Percentiles rank a stretch among this genome's conserved stretches.
These are phyloP conservation scores for Thalassiosira exigua DNA, from an alignment of 352 stramenopile species.

Conservation along the genomic window DNA sequence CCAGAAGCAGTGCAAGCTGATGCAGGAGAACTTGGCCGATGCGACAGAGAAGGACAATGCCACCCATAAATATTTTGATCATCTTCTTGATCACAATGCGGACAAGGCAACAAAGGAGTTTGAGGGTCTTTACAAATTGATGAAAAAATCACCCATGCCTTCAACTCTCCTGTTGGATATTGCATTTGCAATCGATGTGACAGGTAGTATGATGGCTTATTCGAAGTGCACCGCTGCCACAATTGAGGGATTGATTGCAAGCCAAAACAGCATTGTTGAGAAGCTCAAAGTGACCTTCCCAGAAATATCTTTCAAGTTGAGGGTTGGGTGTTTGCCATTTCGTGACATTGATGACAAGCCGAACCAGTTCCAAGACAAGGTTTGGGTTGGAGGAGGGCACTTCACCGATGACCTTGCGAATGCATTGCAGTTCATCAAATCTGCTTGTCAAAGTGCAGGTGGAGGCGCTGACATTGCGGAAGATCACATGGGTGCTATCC, in stretches of 20 bases:
- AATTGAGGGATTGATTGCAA: constrained; percentile 55
- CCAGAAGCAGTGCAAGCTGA: constrained; percentile 35
- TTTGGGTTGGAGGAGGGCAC: constrained; percentile 46
- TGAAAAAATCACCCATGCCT: constrained; percentile 64
- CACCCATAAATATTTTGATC: constrained; percentile 72
- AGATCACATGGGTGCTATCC: constrained; percentile 66
- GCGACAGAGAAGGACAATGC: constrained; percentile 57
- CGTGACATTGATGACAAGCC: constrained; percentile 66
- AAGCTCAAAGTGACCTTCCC: constrained; percentile 62
- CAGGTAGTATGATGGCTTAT: constrained; percentile 67
- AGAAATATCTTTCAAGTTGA: constrained; percentile 67
- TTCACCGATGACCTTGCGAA: constrained; percentile 54
- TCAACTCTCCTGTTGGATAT: constrained; percentile 57
- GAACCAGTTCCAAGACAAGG: constrained; percentile 62
- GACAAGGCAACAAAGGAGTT: constrained; percentile 46
- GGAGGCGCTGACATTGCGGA: constrained; percentile 70
- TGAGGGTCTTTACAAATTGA: constrained; percentile 61
- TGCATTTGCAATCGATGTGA: constrained; percentile 66
- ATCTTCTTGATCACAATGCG: constrained; percentile 54
- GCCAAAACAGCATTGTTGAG: constrained; percentile 42
- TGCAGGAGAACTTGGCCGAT: constrained; percentile 57
- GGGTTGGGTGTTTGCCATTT: constrained; percentile 54
- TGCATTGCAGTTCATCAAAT: constrained; percentile 41
- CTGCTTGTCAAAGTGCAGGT: constrained; percentile 12
- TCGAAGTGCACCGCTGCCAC: constrained; percentile 33